Conservation (phyloP, 805 yeast species). For the Isabelozyma rhagii region DNA sequence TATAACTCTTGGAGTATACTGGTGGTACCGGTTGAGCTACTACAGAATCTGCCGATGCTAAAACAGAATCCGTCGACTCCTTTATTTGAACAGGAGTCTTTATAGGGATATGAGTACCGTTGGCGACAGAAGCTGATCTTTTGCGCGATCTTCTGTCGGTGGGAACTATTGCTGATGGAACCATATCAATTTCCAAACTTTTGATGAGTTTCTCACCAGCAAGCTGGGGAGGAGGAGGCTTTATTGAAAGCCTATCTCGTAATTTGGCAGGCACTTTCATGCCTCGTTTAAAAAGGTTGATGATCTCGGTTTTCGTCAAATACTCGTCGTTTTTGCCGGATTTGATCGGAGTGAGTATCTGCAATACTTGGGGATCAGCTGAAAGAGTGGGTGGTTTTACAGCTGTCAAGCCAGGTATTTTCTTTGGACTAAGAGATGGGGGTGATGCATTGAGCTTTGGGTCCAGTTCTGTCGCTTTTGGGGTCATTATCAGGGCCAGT, state of each 20-base stretch:
- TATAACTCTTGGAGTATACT: neutral
- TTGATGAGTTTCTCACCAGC: slow-evolving; percentile 6
- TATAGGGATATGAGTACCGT: neutral
- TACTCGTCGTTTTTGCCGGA: neutral
- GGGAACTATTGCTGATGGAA: slow-evolving; percentile 6
- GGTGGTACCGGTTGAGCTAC: neutral
- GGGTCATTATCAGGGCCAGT: no score
- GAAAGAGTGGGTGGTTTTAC: no score
- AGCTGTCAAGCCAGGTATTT: no score
- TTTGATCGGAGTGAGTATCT: no score
- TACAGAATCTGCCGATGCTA: neutral
- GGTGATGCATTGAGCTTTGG: no score
- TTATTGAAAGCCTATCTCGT: neutral
- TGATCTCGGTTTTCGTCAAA: slow-evolving; percentile 15
- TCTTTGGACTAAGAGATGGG: no score
- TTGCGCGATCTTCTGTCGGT: slow-evolving; percentile 7
- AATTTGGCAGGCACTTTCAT: slow-evolving; percentile 8
- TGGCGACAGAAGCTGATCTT: slow-evolving; percentile 2
- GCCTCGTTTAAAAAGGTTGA: slow-evolving; percentile 20
- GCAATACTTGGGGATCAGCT: no score
- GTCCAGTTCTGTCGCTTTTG: no score
- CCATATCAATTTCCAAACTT: slow-evolving; percentile 21
- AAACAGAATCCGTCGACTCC: neutral
- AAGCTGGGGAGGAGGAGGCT: neutral
- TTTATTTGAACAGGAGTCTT: neutral